Evolutionary conservation across 164 flowering plant genomes (phyloP).

Genomic region (Aristolochia californica): DNA sequence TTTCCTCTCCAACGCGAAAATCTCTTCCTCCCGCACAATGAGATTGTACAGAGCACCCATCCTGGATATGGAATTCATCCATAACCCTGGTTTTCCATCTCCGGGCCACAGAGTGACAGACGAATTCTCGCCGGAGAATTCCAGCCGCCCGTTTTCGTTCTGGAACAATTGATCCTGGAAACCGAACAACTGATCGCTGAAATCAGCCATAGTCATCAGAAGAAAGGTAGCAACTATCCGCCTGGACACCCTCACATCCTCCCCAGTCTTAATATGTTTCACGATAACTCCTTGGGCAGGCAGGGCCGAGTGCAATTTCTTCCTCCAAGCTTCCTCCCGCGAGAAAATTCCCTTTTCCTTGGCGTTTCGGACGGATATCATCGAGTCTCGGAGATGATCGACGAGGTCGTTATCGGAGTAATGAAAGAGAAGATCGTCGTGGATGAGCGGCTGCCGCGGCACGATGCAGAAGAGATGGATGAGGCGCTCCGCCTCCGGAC

Average conservation of each 20-base stretch:
- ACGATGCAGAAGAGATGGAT: constrained; percentile 81
- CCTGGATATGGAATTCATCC: constrained; percentile 74
- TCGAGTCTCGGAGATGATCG: constrained; percentile 46
- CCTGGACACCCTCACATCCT: constrained; percentile 52
- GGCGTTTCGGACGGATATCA: constrained; percentile 31
- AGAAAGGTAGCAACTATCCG: constrained; percentile 61
- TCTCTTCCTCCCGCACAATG: constrained; percentile 68
- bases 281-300: constrained; percentile 51
- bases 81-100: constrained; percentile 84
- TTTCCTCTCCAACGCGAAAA: constrained; percentile 34
- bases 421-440: constrained; percentile 64
- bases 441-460: constrained; percentile 75
- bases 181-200: constrained; percentile 74
- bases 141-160: constrained; percentile 50
- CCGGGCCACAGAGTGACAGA: constrained; percentile 67
- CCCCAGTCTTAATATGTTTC: constrained; percentile 80
- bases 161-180: constrained; percentile 70
- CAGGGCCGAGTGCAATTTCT: constrained; percentile 40
- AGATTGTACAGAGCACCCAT: constrained; percentile 69
- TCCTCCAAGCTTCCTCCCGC: constrained; percentile 56
- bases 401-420: constrained; percentile 54
- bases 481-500: constrained; percentile 62
- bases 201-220: constrained; percentile 86
- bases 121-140: constrained; percentile 49
- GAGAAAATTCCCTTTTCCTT: constrained; percentile 26